Base-by-base conservation (phyloP, 208 protist species). In the Naegleria gruberi region DNA sequence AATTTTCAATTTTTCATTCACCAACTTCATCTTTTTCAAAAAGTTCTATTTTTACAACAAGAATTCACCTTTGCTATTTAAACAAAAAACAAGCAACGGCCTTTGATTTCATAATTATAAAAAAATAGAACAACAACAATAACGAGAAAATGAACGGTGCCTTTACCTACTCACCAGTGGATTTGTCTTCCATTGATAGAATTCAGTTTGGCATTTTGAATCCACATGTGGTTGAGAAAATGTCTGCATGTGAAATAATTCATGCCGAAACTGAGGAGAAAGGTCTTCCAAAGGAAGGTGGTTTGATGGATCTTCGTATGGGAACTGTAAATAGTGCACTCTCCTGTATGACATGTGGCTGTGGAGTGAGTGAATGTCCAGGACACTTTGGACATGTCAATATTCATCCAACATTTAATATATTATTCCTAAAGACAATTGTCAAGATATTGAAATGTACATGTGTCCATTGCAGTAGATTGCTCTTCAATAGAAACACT, bases 351-450 rank as follows among this genome's bases (percentile, higher is more conserved):
- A 47, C 82, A 51, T n/a, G n/a, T n/a, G n/a, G n/a, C n/a, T n/a
- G n/a, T n/a, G n/a, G n/a, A n/a, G n/a, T n/a, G n/a, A n/a, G n/a
- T n/a, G 82, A 85, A 46, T 85, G 82, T 46, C 98, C 98, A 0
- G 99, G 99, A 8, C 99, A 99, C 93, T 99, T 99, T 92, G 98
- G 98, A 34, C 97, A 99, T 94, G 94, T 99, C 19, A 96, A 99
- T 55, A 96, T 99, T 8, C 95, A 98, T 92, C 98, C 98, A 17
- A 94, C 99, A 46, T 99, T 98, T 93, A 98, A 99, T 93, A 94
- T 98, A 86, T 97, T 97, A 43, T 99, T 99, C 84, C 94, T 99
- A 43, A 94, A 97, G n/a, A 93, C 95, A 30, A 94, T 99, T 40
- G 77, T 99, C 65, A 96, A 98, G 82, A 93, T 98, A 10, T 92